phyloP scores from a whole-genome alignment of 257 asterid genomes.

The Ballota nigra region DNA sequence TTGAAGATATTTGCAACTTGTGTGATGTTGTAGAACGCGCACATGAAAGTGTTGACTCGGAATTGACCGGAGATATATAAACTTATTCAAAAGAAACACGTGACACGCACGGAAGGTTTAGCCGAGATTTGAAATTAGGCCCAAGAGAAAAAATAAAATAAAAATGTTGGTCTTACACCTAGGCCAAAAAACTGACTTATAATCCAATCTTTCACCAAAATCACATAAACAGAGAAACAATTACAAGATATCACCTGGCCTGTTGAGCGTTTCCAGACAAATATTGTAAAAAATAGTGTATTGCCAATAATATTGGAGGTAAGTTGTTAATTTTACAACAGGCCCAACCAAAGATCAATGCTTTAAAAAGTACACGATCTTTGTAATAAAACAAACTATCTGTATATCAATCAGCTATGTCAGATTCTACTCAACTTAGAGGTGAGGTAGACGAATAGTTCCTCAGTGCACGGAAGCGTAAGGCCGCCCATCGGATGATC shows the following conservation, averaged over 20 bases:
- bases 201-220: background rate
- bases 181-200: no score
- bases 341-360: background rate
- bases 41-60: no score
- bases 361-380: background rate
- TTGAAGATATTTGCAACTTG: no score
- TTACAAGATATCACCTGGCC: background rate
- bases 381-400: background rate
- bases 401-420: background rate
- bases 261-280: background rate
- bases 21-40: no score
- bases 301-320: background rate
- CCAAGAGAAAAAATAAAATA: no score
- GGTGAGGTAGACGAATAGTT: background rate
- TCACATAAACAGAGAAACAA: background rate
- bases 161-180: no score
- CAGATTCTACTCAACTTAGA: background rate
- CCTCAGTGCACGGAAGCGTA: conserved; percentile 32
- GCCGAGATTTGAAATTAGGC: no score
- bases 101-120: no score
- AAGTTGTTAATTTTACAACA: background rate
- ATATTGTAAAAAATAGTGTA: background rate
- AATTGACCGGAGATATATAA: no score
- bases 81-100: no score
- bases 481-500: conserved; percentile 43